Evolutionary conservation across 306 rosid genomes (phyloP), one percentile per base, ranked within the genome.

Genomic region (Citrullus mucosospermus): DNA sequence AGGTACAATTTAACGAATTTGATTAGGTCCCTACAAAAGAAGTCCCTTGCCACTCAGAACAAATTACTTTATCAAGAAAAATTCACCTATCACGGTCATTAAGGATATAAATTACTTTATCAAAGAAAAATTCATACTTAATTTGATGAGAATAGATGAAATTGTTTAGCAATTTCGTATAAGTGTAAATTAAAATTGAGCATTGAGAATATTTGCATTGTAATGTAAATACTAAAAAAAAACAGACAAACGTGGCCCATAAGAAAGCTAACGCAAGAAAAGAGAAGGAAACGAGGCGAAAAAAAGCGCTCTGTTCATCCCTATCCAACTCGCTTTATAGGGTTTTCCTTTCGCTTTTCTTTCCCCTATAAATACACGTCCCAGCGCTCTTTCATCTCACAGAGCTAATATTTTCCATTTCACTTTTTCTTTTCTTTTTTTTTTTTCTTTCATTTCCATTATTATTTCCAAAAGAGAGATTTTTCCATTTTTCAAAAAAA

Each of bases 201-300:
- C 1, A 48, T 12, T 48, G 2, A 48, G 73, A 66, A n/a, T 66
- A 38, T 66, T 38, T 38, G 14, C 11, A 66, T 66, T 2, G 73
- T 2, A 48, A 48, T 48, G 54, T 48, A 48, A 48, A 48, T 48
- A 12, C 16, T 48, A 48, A 48, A 48, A 5, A 25, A 25, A 68
- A 8, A 68, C 30, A 9, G 77, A 71, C 77, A 71, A 48, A 48
- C 77, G 77, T 71, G 77, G 16, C 77, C 77, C 77, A 71, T 28
- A 71, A 50, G 77, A 71, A 71, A 71, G 77, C 6, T 7, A 69
- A 48, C 15, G 59, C 77, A 48, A 4, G 41, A 70, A 44, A 70
- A 70, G 76, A 48, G 59, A 17, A 30, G 30, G 43, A 71, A 71
- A 50, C 12, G 77, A 48, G 41, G 59, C 48, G 48, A 65, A 65